phyloP scores from a whole-genome alignment of 2,329 filamentous ascomycete species.

The Endoconidiophora polonica region DNA sequence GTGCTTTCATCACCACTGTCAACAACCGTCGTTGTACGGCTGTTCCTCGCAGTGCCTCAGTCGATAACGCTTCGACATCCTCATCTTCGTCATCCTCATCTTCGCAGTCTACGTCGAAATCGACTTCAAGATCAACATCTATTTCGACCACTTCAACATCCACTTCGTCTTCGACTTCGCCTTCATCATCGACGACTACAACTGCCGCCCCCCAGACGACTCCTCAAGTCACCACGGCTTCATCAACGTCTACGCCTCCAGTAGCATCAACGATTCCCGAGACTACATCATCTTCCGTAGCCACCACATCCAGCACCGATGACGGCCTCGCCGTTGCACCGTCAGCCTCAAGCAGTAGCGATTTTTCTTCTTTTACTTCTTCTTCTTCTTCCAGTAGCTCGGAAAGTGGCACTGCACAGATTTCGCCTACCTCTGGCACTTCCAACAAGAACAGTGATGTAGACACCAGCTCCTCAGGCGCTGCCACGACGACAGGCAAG shows the following conservation, averaged over 20 bases:
- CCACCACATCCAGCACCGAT: neutral
- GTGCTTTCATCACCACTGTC: constrained; percentile 33
- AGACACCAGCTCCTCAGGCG: neutral
- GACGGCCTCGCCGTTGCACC: neutral
- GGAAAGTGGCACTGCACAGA: too few species aligned
- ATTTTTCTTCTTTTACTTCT: too few species aligned
- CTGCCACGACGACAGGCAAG: neutral
- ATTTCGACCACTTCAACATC: neutral
- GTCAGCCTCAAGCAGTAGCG: neutral
- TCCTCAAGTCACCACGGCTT: neutral
- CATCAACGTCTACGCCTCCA: neutral
- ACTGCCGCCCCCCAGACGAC: neutral
- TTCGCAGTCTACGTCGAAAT: neutral
- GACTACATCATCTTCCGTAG: neutral
- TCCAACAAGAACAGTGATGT: neutral
- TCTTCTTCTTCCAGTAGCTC: too few species aligned
- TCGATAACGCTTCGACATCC: constrained; percentile 14
- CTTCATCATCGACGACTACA: neutral
- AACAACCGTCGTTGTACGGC: constrained; percentile 37
- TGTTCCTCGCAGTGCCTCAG: constrained; percentile 24
- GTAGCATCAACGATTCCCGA: neutral
- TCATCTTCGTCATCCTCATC: constrained; percentile 11
- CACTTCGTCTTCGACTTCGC: neutral
- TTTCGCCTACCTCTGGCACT: neutral
- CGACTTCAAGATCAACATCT: neutral